Conservation (phyloP, 257 asterid species). For the Eucommia ulmoides region DNA sequence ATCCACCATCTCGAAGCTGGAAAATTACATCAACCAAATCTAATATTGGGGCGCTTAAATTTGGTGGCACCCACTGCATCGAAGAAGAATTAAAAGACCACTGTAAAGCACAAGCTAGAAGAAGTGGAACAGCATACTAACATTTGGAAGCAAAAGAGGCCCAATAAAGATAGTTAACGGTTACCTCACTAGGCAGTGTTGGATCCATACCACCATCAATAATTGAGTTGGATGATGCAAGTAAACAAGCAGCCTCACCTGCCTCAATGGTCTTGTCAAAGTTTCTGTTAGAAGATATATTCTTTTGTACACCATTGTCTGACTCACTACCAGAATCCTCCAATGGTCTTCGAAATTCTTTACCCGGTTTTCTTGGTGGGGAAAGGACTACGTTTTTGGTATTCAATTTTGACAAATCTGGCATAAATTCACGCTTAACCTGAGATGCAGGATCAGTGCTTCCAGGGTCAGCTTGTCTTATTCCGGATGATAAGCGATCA, state of each 20-base stretch:
- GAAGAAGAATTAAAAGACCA: slow-evolving; percentile 2
- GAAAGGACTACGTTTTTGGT: slow-evolving; percentile 29
- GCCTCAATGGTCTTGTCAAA: slow-evolving; percentile 23
- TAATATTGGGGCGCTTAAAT: slow-evolving; percentile 63
- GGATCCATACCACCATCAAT: slow-evolving; percentile 35
- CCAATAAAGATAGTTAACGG: background rate
- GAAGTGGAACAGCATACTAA: too few species aligned
- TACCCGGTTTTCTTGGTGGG: slow-evolving; percentile 38
- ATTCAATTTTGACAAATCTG: slow-evolving; percentile 29
- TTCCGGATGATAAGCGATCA: slow-evolving; percentile 30
- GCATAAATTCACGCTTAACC: slow-evolving; percentile 29
- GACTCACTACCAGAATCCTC: slow-evolving; percentile 43
- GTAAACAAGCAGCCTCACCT: slow-evolving; percentile 27
- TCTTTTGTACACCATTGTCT: slow-evolving; percentile 31
- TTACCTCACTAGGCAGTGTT: slow-evolving; percentile 75
- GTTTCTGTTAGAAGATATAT: slow-evolving; percentile 20
- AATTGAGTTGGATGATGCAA: slow-evolving; percentile 24
- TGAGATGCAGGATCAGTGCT: slow-evolving; percentile 30
- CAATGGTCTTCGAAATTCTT: slow-evolving; percentile 22
- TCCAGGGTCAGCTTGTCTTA: slow-evolving; percentile 22
- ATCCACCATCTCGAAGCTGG: slow-evolving; percentile 97
- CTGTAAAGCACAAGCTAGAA: background rate
- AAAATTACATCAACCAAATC: slow-evolving; percentile 84
- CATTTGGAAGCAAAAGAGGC: too few species aligned
- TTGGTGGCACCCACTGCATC: slow-evolving; percentile 92